Evolutionary conservation across 2,329 filamentous ascomycete species (phyloP).

Genomic region (Huntiella moniliformis): DNA sequence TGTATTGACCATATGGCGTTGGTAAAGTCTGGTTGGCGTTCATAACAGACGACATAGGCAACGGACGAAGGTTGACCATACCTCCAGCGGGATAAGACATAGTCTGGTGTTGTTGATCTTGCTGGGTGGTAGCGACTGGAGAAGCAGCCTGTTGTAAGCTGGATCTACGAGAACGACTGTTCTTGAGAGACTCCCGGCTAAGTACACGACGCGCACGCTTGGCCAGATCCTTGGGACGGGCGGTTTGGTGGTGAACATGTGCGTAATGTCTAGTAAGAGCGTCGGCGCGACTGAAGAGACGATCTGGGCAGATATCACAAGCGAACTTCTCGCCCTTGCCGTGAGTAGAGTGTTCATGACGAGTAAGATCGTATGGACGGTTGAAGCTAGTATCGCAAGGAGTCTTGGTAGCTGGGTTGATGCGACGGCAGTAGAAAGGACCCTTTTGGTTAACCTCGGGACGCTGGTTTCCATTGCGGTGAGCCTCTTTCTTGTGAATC

Average conservation of each 20-base stretch:
- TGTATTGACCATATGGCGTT: no score
- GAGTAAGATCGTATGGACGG: constrained; percentile 83
- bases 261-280: constrained; percentile 86
- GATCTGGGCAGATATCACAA: constrained; percentile 87
- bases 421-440: constrained; percentile 78
- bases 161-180: no score
- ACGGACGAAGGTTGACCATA: no score
- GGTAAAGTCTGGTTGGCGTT: no score
- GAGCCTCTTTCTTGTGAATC: constrained; percentile 88
- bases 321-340: constrained; percentile 91
- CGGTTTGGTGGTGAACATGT: constrained; percentile 78
- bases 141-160: no score
- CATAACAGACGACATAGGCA: no score
- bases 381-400: constrained; percentile 65
- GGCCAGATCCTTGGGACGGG: constrained; percentile 45
- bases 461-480: constrained; percentile 49
- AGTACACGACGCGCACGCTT: not conserved
- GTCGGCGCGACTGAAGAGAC: constrained; percentile 91
- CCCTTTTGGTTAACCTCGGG: constrained; percentile 52
- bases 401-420: constrained; percentile 65
- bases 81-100: no score
- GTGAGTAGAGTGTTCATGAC: constrained; percentile 95
- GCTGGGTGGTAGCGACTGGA: no score
- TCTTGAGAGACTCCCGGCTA: not conserved
- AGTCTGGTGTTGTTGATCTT: no score